Conservation (phyloP, 352 stramenopile species). For the Phytopythium chamaehyphon region DNA sequence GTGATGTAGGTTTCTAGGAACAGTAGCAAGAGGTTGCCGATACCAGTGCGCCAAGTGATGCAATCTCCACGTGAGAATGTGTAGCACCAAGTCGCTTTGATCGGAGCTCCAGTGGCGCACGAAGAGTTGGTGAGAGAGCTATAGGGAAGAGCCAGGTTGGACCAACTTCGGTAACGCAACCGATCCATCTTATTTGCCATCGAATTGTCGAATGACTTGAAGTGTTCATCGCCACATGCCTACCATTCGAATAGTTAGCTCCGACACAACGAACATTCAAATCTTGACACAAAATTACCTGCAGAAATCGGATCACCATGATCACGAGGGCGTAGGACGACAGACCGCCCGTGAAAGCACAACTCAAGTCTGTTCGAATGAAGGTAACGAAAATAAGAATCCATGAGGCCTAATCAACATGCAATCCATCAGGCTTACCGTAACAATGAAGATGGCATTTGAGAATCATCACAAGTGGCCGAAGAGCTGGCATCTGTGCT, state of each 20-base stretch:
- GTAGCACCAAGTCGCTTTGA: slow-evolving; percentile 47
- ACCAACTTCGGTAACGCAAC: slow-evolving; percentile 4
- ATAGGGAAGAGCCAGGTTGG: neutral
- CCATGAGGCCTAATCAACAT: neutral
- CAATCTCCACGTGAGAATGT: slow-evolving; percentile 60
- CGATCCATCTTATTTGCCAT: slow-evolving; percentile 10
- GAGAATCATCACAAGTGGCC: slow-evolving; percentile 93
- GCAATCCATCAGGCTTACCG: slow-evolving; percentile 22
- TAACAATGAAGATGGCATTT: slow-evolving; percentile 80
- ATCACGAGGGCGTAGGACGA: slow-evolving; percentile 96
- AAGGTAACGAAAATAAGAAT: slow-evolving; percentile 11
- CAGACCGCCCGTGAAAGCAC: slow-evolving; percentile 93
- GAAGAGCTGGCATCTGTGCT: slow-evolving; percentile 90
- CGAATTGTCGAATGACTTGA: slow-evolving; percentile 34
- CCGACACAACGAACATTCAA: neutral
- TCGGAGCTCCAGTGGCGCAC: slow-evolving; percentile 1
- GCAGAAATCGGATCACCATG: slow-evolving; percentile 92
- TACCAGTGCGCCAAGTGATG: slow-evolving; percentile 59
- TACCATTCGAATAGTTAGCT: slow-evolving; percentile 9
- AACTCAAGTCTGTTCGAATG: slow-evolving; percentile 84
- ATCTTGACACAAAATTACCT: slow-evolving; percentile 29
- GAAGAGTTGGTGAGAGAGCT: neutral
- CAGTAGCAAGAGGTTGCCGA: slow-evolving; percentile 70
- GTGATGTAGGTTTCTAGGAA: slow-evolving; percentile 85
- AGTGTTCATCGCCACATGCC: slow-evolving; percentile 71